Evolutionary conservation across 192 early-diverging fungal genomes (phyloP).

Genomic region (Coemansia sp.): DNA sequence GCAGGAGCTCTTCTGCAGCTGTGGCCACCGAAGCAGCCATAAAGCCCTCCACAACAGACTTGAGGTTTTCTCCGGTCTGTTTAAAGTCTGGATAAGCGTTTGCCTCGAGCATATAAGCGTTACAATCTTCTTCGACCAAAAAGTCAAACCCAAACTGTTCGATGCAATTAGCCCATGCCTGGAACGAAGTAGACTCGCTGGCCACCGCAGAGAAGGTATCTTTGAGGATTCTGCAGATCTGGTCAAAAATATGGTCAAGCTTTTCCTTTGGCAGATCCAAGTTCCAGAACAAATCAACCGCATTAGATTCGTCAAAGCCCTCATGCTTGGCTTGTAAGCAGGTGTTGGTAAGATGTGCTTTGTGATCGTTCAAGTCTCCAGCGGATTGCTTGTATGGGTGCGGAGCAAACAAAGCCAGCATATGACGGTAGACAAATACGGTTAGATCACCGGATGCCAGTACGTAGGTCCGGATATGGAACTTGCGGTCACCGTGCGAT

Average conservation of each 20-base stretch:
- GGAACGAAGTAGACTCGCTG: constrained; percentile 64
- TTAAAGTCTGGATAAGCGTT: constrained; percentile 73
- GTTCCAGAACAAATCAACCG: constrained; percentile 61
- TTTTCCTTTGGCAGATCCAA: constrained; percentile 44
- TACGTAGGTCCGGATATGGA: constrained; percentile 67
- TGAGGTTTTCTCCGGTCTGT: constrained; percentile 59
- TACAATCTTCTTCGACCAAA: constrained; percentile 58
- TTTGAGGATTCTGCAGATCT: constrained; percentile 58
- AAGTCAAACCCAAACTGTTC: constrained; percentile 72
- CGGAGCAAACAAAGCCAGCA: constrained; percentile 66
- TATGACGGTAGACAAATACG: constrained; percentile 63
- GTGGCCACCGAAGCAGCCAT: constrained; percentile 58
- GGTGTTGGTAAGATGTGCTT: constrained; percentile 66
- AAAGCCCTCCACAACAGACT: constrained; percentile 60
- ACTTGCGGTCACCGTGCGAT: constrained; percentile 56
- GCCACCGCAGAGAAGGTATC: constrained; percentile 63
- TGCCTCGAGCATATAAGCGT: constrained; percentile 60
- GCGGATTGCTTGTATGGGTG: constrained; percentile 48
- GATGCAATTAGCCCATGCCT: constrained; percentile 63
- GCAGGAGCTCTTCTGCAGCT: constrained; percentile 34
- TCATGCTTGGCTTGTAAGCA: constrained; percentile 59
- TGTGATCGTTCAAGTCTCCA: constrained; percentile 48
- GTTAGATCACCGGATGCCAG: constrained; percentile 59
- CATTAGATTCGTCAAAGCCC: constrained; percentile 56
- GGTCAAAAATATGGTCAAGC: constrained; percentile 54